Conservation (phyloP, 106 monocot species). For the Xerophyta viscosa region DNA sequence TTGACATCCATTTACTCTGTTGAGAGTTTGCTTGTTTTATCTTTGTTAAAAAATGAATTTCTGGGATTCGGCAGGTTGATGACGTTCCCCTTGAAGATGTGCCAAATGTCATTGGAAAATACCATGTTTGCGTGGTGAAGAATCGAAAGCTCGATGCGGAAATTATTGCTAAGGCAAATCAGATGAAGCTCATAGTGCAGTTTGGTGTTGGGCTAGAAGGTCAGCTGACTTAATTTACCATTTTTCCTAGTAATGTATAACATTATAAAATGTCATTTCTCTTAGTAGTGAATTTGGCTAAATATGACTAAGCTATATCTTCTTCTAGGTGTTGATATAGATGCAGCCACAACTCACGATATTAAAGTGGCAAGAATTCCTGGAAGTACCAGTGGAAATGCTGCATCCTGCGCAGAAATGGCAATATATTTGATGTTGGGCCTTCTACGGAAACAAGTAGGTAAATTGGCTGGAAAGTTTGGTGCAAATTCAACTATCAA, state of each 20-base stretch:
- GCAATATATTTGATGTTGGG: slow-evolving; percentile 92
- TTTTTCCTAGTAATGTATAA: too few species aligned
- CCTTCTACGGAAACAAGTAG: slow-evolving; percentile 87
- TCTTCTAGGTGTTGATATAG: slow-evolving; percentile 70
- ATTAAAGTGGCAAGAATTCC: slow-evolving; percentile 95
- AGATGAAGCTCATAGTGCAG: slow-evolving; percentile 93
- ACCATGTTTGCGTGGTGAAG: slow-evolving; percentile 77
- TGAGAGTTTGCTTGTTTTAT: too few species aligned
- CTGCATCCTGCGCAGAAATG: slow-evolving; percentile 89
- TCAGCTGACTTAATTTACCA: not conserved
- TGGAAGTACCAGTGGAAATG: slow-evolving; percentile 68
- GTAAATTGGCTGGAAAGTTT: slow-evolving; percentile 4
- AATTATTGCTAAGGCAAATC: slow-evolving; percentile 57
- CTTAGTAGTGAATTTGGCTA: too few species aligned
- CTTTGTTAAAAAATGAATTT: not conserved
- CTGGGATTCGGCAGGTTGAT: slow-evolving; percentile 49
- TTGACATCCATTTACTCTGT: too few species aligned
- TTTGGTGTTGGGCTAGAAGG: slow-evolving; percentile 97
- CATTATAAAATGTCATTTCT: too few species aligned
- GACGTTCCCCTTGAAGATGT: slow-evolving; percentile 59
- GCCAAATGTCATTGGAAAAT: slow-evolving; percentile 55
- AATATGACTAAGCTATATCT: too few species aligned
- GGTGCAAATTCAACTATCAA: too few species aligned
- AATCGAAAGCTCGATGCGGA: slow-evolving; percentile 35
- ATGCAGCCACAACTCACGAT: slow-evolving; percentile 67